A percentile compares a stretch with the other conserved stretches of the same genome.
Evolutionary conservation across 2,329 filamentous ascomycete species (phyloP).

Genomic region (Whalleya microplaca): DNA sequence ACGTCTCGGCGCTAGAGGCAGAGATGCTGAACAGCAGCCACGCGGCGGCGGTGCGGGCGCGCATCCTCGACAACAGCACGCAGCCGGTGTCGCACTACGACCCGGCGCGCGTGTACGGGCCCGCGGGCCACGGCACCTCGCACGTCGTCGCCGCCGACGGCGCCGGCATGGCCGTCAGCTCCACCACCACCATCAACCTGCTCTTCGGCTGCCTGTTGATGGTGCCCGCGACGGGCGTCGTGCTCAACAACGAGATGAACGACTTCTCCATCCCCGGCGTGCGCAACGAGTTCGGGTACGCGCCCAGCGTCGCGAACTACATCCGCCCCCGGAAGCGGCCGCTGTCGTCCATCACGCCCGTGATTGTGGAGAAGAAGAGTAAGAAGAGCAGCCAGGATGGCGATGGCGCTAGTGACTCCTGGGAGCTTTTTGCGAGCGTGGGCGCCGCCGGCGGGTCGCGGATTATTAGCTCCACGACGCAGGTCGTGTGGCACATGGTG

Average conservation of each 20-base stretch:
- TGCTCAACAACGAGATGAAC: slow-evolving; percentile 73
- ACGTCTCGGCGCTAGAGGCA: slow-evolving; percentile 65
- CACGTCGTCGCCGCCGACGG: slow-evolving; percentile 74
- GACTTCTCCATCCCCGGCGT: slow-evolving; percentile 85
- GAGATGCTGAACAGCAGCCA: slow-evolving; percentile 67
- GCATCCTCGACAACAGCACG: slow-evolving; percentile 74
- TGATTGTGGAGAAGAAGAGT: slow-evolving; percentile 65
- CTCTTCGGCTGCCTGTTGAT: slow-evolving; percentile 81
- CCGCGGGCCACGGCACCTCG: slow-evolving; percentile 74
- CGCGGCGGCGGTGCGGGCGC: slow-evolving; percentile 61
- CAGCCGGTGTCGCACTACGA: slow-evolving; percentile 76
- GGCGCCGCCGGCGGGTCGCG: slow-evolving; percentile 81
- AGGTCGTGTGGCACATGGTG: slow-evolving; percentile 73
- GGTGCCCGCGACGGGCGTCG: slow-evolving; percentile 80
- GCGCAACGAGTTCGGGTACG: slow-evolving; percentile 83
- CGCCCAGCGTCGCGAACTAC: slow-evolving; percentile 79
- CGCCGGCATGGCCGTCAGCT: slow-evolving; percentile 74
- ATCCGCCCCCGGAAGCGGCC: slow-evolving; percentile 81
- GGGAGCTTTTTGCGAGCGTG: slow-evolving; percentile 64
- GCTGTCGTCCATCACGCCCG: slow-evolving; percentile 78
- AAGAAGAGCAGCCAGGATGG: no score
- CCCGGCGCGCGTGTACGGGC: slow-evolving; percentile 65
- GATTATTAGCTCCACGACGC: slow-evolving; percentile 80
- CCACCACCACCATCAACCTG: slow-evolving; percentile 88
- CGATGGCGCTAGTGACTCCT: no score